Base-by-base conservation (phyloP, 2,329 filamentous ascomycete genomes). In the Westerdykella ornata region DNA sequence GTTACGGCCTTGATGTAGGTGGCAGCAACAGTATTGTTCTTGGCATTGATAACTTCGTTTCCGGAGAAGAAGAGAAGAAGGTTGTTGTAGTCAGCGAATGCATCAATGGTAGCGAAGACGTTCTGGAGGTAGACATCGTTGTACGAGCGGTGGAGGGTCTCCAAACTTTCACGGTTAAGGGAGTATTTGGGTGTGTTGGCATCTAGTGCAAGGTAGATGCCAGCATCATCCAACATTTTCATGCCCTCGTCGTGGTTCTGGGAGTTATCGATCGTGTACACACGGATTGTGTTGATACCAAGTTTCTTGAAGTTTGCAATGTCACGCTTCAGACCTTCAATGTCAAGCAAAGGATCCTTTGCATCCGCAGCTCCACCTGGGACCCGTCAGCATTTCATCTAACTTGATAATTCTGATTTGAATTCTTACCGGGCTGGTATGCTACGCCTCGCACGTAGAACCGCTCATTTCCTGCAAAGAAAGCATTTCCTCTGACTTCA, bases 261-360 rank as follows among this genome's bases (percentile, higher is more conserved):
- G 37, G 82, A 83, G 76, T 95, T 95, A 73, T 96, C 89, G 53
- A 94, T 82, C 6, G 84, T 87, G 75, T 95, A 96, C 49, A 95
- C 84, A 68, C 89, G 88, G 61, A 96, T 76, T 15, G 88, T 88
- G 74, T 96, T 96, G 69, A 95, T 74, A 28, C 88, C 88, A 39
- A 96, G 75, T 50, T 88, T 77, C 72, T 86, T 78, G 78, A 95
- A 94, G 65, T 86, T 75, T 39, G 72, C 68, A 52, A 95, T 83
- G 62, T 94, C 88, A 49, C 88, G 84, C 63, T 77, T 74, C 75
- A 89, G 90, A 58, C 74, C 68, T 4, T 68, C 66, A 22, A 74
- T 58, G 56, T 94, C 82, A 46, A 85, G 81, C 37, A 95, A 80
- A 47, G 88, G 87, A 60, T 95, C 88, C 36, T 69, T 66, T 37